Evolutionary conservation across 306 rosid species (phyloP).

Genomic region (Trifolium fragiferum): DNA sequence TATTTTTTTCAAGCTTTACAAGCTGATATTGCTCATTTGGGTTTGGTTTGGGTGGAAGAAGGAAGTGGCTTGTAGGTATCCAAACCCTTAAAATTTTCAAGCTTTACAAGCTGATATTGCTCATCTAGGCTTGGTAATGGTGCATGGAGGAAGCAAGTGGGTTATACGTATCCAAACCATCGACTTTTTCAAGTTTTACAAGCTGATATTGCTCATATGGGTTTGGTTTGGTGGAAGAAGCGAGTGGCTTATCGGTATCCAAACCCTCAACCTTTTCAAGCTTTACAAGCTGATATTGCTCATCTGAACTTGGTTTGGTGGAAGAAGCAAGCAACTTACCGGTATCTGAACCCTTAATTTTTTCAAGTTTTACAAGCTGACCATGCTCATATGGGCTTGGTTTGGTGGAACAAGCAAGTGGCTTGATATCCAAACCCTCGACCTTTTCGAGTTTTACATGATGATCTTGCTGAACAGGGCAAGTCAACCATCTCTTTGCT

Average conservation of each 20-base stretch:
- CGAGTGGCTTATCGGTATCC: slow-evolving; percentile 13
- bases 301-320: slow-evolving; percentile 33
- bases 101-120: too few species aligned
- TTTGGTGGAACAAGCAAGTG: too few species aligned
- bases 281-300: not conserved
- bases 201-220: too few species aligned
- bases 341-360: slow-evolving; percentile 5
- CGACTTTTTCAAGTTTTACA: too few species aligned
- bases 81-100: too few species aligned
- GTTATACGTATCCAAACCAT: too few species aligned
- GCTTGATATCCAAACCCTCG: not conserved
- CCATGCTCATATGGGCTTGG: not conserved
- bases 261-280: slow-evolving; percentile 32
- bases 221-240: slow-evolving; percentile 34
- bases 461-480: slow-evolving; percentile 34
- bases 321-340: slow-evolving; percentile 37
- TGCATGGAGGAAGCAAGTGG: too few species aligned
- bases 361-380: slow-evolving; percentile 14
- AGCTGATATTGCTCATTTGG: too few species aligned
- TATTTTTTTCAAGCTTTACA: too few species aligned
- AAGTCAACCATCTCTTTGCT: slow-evolving; percentile 60
- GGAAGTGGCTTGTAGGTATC: too few species aligned
- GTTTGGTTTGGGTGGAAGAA: too few species aligned
- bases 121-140: too few species aligned
- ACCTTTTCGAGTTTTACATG: slow-evolving; percentile 20